Evolutionary conservation across 2,329 filamentous ascomycete genomes (phyloP).

Genomic region (Plectosphaerella plurivora): DNA sequence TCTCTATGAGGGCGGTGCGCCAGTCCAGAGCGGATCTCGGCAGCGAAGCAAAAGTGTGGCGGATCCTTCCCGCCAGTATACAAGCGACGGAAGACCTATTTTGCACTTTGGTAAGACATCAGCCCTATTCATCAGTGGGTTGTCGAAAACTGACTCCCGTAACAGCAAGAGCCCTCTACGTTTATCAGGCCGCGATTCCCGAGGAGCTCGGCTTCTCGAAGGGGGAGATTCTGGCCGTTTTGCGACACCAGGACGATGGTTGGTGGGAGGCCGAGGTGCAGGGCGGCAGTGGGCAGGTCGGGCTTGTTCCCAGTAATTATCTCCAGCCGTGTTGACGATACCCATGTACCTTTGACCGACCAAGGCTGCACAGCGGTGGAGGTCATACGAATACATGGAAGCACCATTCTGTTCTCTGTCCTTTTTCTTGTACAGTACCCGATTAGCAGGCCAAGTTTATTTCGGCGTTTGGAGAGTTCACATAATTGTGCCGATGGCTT

Average conservation of each 20-base stretch:
- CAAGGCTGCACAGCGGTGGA: no score
- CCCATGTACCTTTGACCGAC: not conserved
- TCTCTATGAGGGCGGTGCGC: conserved; percentile 48
- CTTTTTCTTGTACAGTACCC: not conserved
- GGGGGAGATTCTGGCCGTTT: conserved; percentile 83
- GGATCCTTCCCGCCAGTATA: conserved; percentile 77
- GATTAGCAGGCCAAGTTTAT: not conserved
- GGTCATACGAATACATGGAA: not conserved
- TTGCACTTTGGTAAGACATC: conserved; percentile 80
- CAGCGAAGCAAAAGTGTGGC: conserved; percentile 79
- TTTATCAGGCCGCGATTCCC: conserved; percentile 90
- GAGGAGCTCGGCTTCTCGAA: conserved; percentile 92
- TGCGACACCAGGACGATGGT: conserved; percentile 91
- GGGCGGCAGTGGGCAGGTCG: conserved; percentile 54
- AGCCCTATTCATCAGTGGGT: conserved; percentile 16
- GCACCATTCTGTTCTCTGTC: not conserved
- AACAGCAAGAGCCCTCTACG: conserved; percentile 85
- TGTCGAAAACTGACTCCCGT: conserved; percentile 14
- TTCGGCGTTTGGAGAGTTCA: no score
- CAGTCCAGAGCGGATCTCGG: conserved; percentile 35
- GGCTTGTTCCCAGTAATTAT: conserved; percentile 66
- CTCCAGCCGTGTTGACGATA: conserved; percentile 44
- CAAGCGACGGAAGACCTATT: conserved; percentile 80
- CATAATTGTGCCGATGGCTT: no score
- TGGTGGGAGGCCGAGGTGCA: conserved; percentile 99